Evolutionary conservation across 1,139 yeast genomes (phyloP).

Genomic region (Yamadazyma songkhlaensis): DNA sequence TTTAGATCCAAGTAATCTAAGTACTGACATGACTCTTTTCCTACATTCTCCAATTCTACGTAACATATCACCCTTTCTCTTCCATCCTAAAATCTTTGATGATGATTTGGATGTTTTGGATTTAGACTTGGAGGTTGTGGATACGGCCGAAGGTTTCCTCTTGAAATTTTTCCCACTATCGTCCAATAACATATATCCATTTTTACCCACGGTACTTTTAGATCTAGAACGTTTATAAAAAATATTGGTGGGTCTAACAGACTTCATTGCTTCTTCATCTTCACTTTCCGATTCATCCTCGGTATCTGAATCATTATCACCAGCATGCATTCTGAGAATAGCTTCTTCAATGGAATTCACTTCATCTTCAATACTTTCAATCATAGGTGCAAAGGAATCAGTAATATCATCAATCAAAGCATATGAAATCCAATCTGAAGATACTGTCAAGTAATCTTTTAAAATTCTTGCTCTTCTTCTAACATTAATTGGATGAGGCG

Average conservation of each 20-base stretch:
- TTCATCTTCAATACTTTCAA: conserved; percentile 88
- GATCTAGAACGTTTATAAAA: conserved; percentile 39
- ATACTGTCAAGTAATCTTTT: conserved; percentile 82
- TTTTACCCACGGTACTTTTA: conserved; percentile 38
- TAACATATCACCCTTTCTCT: conserved; percentile 89
- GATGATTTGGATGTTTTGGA: conserved; percentile 31
- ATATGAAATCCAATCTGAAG: conserved; percentile 96
- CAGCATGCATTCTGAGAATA: conserved; percentile 80
- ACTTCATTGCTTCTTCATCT: conserved; percentile 12
- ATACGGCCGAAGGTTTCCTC: conserved; percentile 14
- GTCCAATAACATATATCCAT: conserved; percentile 12
- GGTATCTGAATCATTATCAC: conserved; percentile 43
- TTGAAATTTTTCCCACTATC: conserved; percentile 6
- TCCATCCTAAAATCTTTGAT: conserved; percentile 72
- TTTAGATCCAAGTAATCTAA: conserved; percentile 81
- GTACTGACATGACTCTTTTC: conserved; percentile 86
- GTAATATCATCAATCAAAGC: conserved; percentile 96
- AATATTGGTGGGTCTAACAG: conserved; percentile 16
- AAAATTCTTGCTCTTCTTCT: conserved; percentile 87
- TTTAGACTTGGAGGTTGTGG: conserved; percentile 22
- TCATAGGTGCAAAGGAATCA: conserved; percentile 96
- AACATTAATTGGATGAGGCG: conserved; percentile 95
- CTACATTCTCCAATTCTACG: conserved; percentile 94
- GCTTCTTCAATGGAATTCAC: conserved; percentile 91
- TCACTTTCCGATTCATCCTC: conserved; percentile 26